These are phyloP conservation scores for Xylaria bambusicola DNA, from an alignment of 495 filamentous ascomycete species.

Conservation along the genomic window DNA sequence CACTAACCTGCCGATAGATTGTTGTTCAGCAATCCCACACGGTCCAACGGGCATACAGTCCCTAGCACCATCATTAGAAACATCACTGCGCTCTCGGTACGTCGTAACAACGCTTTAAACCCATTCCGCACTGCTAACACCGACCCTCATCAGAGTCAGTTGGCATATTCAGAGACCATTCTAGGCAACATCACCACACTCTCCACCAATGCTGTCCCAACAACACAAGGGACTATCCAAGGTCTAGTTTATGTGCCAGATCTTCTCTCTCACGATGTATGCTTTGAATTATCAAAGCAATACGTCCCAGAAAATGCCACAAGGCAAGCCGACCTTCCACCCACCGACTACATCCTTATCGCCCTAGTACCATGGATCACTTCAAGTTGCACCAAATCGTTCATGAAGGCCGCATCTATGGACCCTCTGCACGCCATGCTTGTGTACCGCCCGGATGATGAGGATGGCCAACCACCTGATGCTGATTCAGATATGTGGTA, in stretches of 20 bases:
- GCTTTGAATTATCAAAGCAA: conserved; percentile 55
- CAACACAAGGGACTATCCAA: conserved; percentile 55
- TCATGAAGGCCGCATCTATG: conserved; percentile 61
- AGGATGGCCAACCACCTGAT: conserved; percentile 60
- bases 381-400: conserved; percentile 65
- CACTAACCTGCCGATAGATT: conserved; percentile 33
- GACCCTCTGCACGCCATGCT: conserved; percentile 67
- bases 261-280: conserved; percentile 57
- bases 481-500: conserved; percentile 62
- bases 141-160: conserved; percentile 50
- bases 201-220: conserved; percentile 59
- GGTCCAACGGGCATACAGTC: conserved; percentile 40
- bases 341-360: conserved; percentile 63
- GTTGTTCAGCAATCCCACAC: conserved; percentile 51
- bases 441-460: conserved; percentile 68
- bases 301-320: conserved; percentile 77
- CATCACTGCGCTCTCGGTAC: conserved; percentile 50
- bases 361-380: conserved; percentile 90
- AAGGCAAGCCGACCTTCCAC: conserved; percentile 66
- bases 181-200: conserved; percentile 68
- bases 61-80: conserved; percentile 51
- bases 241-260: conserved; percentile 85
- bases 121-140: not conserved
- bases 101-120: conserved; percentile 17
- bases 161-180: conserved; percentile 65